These are phyloP conservation scores for Penicillium expansum DNA, from an alignment of 2,329 filamentous ascomycete genomes.

Conservation along the genomic window DNA sequence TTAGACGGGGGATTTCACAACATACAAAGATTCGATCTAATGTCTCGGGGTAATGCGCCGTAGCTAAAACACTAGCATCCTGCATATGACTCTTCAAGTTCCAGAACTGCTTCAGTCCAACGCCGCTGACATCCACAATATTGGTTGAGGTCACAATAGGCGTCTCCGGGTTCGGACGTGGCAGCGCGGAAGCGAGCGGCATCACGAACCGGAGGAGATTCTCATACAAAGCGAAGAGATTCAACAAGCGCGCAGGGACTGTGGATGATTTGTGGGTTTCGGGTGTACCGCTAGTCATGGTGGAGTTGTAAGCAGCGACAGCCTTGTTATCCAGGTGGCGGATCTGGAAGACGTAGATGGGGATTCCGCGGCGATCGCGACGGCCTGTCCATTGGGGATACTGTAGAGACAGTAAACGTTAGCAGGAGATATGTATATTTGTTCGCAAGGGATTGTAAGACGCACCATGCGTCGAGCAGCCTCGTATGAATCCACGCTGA, in stretches of 20 bases:
- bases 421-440: not conserved
- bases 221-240: slow-evolving; percentile 90
- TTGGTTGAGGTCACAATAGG: slow-evolving; percentile 91
- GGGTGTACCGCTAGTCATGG: slow-evolving; percentile 45
- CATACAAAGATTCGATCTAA: slow-evolving; percentile 73
- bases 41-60: slow-evolving; percentile 92
- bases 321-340: slow-evolving; percentile 77
- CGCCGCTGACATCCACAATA: slow-evolving; percentile 87
- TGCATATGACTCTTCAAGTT: slow-evolving; percentile 93
- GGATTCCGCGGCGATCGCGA: slow-evolving; percentile 84
- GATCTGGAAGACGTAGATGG: slow-evolving; percentile 88
- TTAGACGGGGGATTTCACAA: not conserved
- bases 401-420: slow-evolving; percentile 44
- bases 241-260: slow-evolving; percentile 70
- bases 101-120: slow-evolving; percentile 93
- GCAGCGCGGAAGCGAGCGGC: slow-evolving; percentile 76
- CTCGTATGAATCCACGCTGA: slow-evolving; percentile 82
- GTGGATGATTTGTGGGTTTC: slow-evolving; percentile 58
- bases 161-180: slow-evolving; percentile 71
- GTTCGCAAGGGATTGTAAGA: slow-evolving; percentile 4
- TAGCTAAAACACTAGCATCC: slow-evolving; percentile 80
- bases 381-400: slow-evolving; percentile 95
- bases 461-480: slow-evolving; percentile 68
- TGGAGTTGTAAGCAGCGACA: slow-evolving; percentile 69
- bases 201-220: slow-evolving; percentile 84